phyloP scores from a whole-genome alignment of 1,284 basidiomycete genomes.

The Amylostereum areolatum region DNA sequence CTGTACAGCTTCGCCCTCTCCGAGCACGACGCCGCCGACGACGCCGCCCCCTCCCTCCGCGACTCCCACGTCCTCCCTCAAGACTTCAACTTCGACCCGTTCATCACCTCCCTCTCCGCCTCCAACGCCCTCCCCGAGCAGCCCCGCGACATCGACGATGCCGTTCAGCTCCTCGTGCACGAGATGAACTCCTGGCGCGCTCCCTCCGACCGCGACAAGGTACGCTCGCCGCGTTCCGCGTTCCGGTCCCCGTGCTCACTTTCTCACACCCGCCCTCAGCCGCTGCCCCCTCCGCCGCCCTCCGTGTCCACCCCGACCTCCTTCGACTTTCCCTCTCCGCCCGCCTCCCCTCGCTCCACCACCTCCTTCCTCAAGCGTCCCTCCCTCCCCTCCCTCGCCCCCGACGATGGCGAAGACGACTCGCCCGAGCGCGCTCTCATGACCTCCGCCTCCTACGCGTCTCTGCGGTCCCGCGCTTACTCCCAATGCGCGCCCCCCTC shows the following conservation, averaged over 20 bases:
- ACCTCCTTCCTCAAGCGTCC: not conserved
- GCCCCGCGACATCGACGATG: conserved; percentile 10
- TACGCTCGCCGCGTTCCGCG: conserved; percentile 6
- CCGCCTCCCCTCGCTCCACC: not conserved
- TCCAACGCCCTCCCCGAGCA: conserved; percentile 6
- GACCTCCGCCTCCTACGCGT: conserved; percentile 14
- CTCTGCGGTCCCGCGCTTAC: conserved; percentile 10
- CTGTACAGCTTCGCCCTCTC: conserved; percentile 12
- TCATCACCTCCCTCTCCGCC: conserved; percentile 4
- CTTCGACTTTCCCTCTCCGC: not conserved
- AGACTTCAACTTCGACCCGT: conserved; percentile 7
- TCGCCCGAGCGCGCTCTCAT: conserved; percentile 10
- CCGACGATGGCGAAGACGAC: conserved; percentile 2
- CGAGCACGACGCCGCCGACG: conserved; percentile 4
- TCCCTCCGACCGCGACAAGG: conserved; percentile 13
- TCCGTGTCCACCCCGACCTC: not conserved
- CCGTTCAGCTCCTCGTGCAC: conserved; percentile 10
- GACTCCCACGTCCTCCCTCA: conserved; percentile 14
- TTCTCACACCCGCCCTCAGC: not conserved
- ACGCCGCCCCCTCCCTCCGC: conserved; percentile 12
- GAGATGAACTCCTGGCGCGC: conserved; percentile 15
- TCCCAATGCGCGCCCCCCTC: conserved; percentile 10
- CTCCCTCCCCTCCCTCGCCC: not conserved
- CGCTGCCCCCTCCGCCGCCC: not conserved
- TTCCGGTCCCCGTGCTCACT: conserved; percentile 4